Base-by-base conservation (phyloP, 2,329 filamentous ascomycete species). In the Annulohypoxylon truncatum region DNA sequence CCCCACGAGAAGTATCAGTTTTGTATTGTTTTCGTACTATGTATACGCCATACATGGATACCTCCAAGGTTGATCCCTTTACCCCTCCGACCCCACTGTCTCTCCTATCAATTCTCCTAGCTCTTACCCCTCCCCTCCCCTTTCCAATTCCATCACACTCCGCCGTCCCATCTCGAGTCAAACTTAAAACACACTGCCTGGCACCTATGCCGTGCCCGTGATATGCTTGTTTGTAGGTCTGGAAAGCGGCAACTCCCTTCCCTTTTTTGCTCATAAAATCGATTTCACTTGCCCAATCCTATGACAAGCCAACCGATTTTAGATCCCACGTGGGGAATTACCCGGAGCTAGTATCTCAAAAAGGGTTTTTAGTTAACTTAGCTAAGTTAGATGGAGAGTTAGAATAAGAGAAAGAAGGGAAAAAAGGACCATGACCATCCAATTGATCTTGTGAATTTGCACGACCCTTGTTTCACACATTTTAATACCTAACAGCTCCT, bases 251-350 rank as follows among this genome's bases (percentile, higher is more conserved):
- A 54, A 26, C 50, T 66, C 46, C 48, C 54, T 54, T 59, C 22
- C 29, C 35, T 61, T 33, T 29, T 53, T 4, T 42, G 28, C 13
- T 26, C 22, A 51, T 59, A 13, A 54, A 53, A 58, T 65, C 44
- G 38, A 50, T 35, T 54, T 51, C 38, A 52, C 47, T 20, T 61
- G 29, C 47, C 50, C 24, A 20, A 47, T 48, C 5, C 38, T 52
- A 55, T 52, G 54, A 48, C 44, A 10, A 56, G 24, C 10, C 26
- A 61, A 52, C 65, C 63, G 67, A 48, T 64, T 71, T 71, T 69
- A 73, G 71, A 72, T 69, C 69, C 72, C 73, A 73, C 70, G 71
- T 74, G 73, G 72, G 40, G 40, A 63, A 59, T 53, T 47, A 46
- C 33, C 50, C 62, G 47, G 53, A 47, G 28, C 62, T 56, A 61